Percentiles rank a stretch among this genome's conserved stretches.
Conservation (phyloP, 768 basidiomycete genomes). For the Porpolomopsis calyptriformis region DNA sequence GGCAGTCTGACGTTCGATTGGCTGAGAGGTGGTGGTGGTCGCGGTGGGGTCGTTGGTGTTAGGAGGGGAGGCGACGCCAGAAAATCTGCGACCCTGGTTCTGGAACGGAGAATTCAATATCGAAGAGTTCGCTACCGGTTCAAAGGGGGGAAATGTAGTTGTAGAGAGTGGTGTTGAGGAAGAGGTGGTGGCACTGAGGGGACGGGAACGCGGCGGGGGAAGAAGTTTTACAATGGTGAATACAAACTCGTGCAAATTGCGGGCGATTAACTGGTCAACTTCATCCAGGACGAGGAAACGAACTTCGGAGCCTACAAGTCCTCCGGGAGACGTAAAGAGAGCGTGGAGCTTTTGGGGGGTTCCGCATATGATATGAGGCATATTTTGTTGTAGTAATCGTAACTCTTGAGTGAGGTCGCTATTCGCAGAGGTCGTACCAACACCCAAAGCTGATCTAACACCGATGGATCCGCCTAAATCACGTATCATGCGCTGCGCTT, state of each 20-base stretch:
- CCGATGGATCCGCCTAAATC: conserved; percentile 92
- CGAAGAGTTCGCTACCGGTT: conserved; percentile 24
- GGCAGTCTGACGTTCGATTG: conserved; percentile 78
- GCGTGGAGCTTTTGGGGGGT: conserved; percentile 95
- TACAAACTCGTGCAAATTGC: conserved; percentile 92
- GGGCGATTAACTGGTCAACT: conserved; percentile 94
- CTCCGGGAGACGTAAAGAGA: conserved; percentile 72
- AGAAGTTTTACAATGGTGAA: conserved; percentile 87
- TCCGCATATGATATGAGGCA: conserved; percentile 92
- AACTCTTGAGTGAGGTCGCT: conserved; percentile 66
- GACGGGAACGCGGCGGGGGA: conserved; percentile 75
- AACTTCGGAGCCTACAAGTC: conserved; percentile 72
- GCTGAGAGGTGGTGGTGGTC: conserved; percentile 23
- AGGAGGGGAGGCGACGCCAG: conserved; percentile 40
- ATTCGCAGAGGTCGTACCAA: conserved; percentile 59
- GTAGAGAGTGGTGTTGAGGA: conserved; percentile 24
- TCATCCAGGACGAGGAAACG: conserved; percentile 94
- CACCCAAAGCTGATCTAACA: conserved; percentile 79
- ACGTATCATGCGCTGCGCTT: conserved; percentile 90
- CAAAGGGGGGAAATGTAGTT: conserved; percentile 38
- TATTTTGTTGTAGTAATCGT: conserved; percentile 76
- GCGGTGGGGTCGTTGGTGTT: conserved; percentile 29
- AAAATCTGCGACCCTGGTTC: conserved; percentile 45
- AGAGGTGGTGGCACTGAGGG: conserved; percentile 30
- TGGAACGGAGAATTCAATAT: conserved; percentile 27